Conservation (phyloP, 2,329 filamentous ascomycete genomes). For the Cadophora sp. region DNA sequence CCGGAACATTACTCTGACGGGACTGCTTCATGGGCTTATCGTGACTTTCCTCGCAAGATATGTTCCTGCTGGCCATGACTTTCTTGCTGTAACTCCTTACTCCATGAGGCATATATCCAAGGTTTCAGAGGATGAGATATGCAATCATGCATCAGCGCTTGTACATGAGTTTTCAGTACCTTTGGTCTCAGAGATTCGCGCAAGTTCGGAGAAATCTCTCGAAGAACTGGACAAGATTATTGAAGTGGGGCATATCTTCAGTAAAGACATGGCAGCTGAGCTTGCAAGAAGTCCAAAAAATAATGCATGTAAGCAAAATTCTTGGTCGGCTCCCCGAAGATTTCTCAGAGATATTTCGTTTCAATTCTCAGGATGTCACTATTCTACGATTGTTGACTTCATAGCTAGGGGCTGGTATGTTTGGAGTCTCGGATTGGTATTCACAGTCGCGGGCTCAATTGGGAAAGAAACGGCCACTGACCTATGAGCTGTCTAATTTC, state of each 20-base stretch:
- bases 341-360: not conserved
- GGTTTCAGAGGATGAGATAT: constrained; percentile 8
- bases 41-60: constrained; percentile 9
- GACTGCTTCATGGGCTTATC: constrained; percentile 10
- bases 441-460: constrained; percentile 11
- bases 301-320: not conserved
- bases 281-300: constrained; percentile 9
- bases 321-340: not conserved
- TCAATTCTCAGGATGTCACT: not conserved
- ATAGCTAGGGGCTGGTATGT: constrained; percentile 5
- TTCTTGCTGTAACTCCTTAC: constrained; percentile 12
- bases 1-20: constrained; percentile 3
- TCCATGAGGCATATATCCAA: constrained; percentile 6
- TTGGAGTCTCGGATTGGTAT: constrained; percentile 17
- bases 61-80: constrained; percentile 8
- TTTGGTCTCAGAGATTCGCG: not conserved
- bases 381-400: not conserved
- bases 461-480: constrained; percentile 14
- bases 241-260: not conserved
- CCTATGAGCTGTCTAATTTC: constrained; percentile 2
- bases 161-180: not conserved
- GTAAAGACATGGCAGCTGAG: constrained; percentile 15
- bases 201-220: not conserved
- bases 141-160: constrained; percentile 15
- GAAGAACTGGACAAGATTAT: constrained; percentile 3